These are phyloP conservation scores for Ceratocystis destructans DNA, from an alignment of 2,329 filamentous ascomycete genomes.

Conservation along the genomic window DNA sequence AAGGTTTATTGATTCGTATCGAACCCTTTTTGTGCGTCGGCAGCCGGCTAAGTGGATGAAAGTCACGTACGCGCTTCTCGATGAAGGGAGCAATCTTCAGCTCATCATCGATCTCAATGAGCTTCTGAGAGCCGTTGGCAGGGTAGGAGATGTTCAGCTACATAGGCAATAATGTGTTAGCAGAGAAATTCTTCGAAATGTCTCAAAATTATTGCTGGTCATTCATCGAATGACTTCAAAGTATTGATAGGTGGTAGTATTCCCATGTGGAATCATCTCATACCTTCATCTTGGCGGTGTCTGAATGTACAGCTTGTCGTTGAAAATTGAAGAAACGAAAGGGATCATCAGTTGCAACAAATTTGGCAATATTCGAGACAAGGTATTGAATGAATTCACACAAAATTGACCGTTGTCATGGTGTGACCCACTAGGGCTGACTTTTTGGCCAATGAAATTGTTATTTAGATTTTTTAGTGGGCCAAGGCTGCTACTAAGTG, in stretches of 20 bases:
- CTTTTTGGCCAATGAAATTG: constrained; percentile 10
- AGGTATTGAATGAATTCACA: constrained; percentile 9
- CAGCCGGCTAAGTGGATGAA: background rate
- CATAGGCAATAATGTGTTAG: constrained; percentile 3
- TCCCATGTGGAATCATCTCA: background rate
- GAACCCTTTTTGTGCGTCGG: constrained; percentile 18
- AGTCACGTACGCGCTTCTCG: constrained; percentile 75
- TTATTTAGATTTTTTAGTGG: background rate
- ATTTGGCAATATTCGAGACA: constrained; percentile 13
- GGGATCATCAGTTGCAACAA: constrained; percentile 7
- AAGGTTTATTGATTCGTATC: constrained; percentile 7
- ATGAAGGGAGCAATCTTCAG: constrained; percentile 98
- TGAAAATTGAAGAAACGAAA: constrained; percentile 8
- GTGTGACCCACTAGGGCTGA: constrained; percentile 19
- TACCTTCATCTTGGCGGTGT: constrained; percentile 20
- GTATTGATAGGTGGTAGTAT: too few species aligned
- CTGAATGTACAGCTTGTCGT: constrained; percentile 19
- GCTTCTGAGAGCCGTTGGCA: constrained; percentile 99
- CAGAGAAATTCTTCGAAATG: background rate
- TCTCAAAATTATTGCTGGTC: too few species aligned
- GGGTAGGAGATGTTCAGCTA: constrained; percentile 66
- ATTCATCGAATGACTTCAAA: too few species aligned
- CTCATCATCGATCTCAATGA: constrained; percentile 98
- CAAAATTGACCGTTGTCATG: constrained; percentile 7
- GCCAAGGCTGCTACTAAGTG: background rate